A percentile compares a stretch with the other conserved stretches of the same genome.
These are phyloP conservation scores for Kalmanozyma brasiliensis DNA, from an alignment of 1,284 basidiomycete species.

Conservation along the genomic window DNA sequence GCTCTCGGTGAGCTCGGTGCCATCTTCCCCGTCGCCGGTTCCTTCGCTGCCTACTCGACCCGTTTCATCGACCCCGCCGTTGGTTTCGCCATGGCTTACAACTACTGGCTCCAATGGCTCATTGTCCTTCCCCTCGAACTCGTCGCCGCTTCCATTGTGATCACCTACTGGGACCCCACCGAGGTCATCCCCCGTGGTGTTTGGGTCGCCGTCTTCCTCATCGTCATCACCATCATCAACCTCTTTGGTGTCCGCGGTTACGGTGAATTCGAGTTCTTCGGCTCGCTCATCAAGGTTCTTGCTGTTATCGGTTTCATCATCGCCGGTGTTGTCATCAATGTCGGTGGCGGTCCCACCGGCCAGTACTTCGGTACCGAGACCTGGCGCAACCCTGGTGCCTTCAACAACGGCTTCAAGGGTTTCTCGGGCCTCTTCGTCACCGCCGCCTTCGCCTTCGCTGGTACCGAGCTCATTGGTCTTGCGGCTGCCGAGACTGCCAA, in stretches of 20 bases:
- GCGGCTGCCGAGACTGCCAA: slow-evolving; percentile 74
- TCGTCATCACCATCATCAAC: slow-evolving; percentile 60
- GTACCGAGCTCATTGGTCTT: slow-evolving; percentile 75
- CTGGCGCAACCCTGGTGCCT: slow-evolving; percentile 62
- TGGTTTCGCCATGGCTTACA: slow-evolving; percentile 65
- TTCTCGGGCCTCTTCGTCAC: slow-evolving; percentile 63
- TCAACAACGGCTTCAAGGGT: slow-evolving; percentile 66
- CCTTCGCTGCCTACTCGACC: slow-evolving; percentile 63
- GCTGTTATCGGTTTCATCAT: slow-evolving; percentile 65
- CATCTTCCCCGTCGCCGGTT: slow-evolving; percentile 63
- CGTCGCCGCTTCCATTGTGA: slow-evolving; percentile 62
- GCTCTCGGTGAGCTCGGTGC: slow-evolving; percentile 65
- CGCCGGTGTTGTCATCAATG: slow-evolving; percentile 61
- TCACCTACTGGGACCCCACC: slow-evolving; percentile 60
- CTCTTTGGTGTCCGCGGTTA: slow-evolving; percentile 65
- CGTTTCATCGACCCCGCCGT: slow-evolving; percentile 65
- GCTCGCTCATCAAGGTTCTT: slow-evolving; percentile 62
- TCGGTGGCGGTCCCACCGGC: slow-evolving; percentile 57
- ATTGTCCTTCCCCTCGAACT: slow-evolving; percentile 63
- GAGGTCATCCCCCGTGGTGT: slow-evolving; percentile 51
- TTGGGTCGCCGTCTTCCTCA: slow-evolving; percentile 59
- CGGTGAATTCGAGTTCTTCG: slow-evolving; percentile 63
- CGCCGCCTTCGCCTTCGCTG: slow-evolving; percentile 64
- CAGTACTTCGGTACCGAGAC: slow-evolving; percentile 57
- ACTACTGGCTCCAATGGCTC: slow-evolving; percentile 66